Conservation (phyloP, 2,329 filamentous ascomycete species). For the Shiraia sp. region DNA sequence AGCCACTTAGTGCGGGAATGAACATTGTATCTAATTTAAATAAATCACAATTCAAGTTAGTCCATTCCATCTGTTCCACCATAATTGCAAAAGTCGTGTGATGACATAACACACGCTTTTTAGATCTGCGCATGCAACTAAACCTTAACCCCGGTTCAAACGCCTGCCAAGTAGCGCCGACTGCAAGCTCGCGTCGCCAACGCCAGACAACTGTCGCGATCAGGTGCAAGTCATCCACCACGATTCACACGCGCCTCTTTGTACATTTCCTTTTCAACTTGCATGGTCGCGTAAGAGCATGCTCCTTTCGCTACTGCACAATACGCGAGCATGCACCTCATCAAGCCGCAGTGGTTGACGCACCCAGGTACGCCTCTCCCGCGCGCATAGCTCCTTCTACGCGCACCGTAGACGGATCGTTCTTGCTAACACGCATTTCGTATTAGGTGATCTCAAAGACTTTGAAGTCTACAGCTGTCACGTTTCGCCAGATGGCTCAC, state of each 20-base stretch:
- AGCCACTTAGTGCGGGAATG: no score
- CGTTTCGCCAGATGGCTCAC: slow-evolving; percentile 89
- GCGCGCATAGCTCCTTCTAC: slow-evolving; percentile 10
- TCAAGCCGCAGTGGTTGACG: slow-evolving; percentile 94
- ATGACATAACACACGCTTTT: slow-evolving; percentile 12
- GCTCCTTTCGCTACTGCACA: slow-evolving; percentile 15
- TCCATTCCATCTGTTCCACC: no score
- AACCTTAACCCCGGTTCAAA: slow-evolving; percentile 35
- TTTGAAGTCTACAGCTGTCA: slow-evolving; percentile 99
- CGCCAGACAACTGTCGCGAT: slow-evolving; percentile 36
- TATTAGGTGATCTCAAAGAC: slow-evolving; percentile 87
- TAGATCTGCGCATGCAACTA: slow-evolving; percentile 37
- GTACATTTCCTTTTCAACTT: not conserved
- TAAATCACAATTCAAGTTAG: no score
- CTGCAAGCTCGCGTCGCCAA: slow-evolving; percentile 37
- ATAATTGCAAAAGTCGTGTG: not conserved
- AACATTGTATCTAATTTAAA: no score
- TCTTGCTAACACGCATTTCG: slow-evolving; percentile 19
- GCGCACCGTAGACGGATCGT: not conserved
- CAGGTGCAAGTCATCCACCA: slow-evolving; percentile 21
- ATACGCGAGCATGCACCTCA: slow-evolving; percentile 59
- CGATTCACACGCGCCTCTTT: slow-evolving; percentile 11
- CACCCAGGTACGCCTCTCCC: slow-evolving; percentile 71
- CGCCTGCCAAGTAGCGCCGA: slow-evolving; percentile 30
- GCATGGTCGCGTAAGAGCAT: slow-evolving; percentile 35